Conservation (phyloP, 164 flowering plant genomes). For the Hamamelis virginiana region DNA sequence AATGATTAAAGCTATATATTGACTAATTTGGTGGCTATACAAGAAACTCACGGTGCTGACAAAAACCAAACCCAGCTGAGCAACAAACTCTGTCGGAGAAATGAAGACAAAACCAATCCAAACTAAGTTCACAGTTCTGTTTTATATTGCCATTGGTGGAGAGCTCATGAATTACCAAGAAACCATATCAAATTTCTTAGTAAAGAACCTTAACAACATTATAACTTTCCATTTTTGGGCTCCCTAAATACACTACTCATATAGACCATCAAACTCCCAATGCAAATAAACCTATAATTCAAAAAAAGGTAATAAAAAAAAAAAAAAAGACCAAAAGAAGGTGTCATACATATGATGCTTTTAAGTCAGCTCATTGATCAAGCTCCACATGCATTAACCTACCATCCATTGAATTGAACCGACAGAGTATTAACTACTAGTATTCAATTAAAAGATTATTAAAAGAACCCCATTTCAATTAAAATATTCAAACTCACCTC, state of each 20-base stretch:
- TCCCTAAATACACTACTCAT: too few species aligned
- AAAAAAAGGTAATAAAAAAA: neutral
- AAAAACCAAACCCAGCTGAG: neutral
- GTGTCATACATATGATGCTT: neutral
- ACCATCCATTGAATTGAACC: constrained; percentile 9
- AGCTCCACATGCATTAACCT: constrained; percentile 7
- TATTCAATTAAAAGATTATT: constrained; percentile 6
- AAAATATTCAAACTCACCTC: constrained; percentile 10
- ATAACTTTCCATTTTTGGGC: too few species aligned
- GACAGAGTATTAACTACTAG: constrained; percentile 10
- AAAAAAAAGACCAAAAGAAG: neutral
- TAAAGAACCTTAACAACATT: too few species aligned
- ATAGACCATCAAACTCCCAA: neutral
- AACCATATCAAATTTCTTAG: too few species aligned
- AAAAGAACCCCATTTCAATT: neutral
- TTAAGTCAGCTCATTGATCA: constrained; percentile 9
- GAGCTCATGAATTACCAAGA: too few species aligned
- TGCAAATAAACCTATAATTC: neutral
- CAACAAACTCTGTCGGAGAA: neutral
- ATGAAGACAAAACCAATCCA: neutral
- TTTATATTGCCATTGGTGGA: too few species aligned
- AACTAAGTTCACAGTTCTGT: too few species aligned
- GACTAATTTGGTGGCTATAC: neutral
- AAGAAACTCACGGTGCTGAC: neutral
- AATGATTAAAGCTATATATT: neutral